Conservation (phyloP, 805 yeast species). For the Debaryomyces prosopidis region DNA sequence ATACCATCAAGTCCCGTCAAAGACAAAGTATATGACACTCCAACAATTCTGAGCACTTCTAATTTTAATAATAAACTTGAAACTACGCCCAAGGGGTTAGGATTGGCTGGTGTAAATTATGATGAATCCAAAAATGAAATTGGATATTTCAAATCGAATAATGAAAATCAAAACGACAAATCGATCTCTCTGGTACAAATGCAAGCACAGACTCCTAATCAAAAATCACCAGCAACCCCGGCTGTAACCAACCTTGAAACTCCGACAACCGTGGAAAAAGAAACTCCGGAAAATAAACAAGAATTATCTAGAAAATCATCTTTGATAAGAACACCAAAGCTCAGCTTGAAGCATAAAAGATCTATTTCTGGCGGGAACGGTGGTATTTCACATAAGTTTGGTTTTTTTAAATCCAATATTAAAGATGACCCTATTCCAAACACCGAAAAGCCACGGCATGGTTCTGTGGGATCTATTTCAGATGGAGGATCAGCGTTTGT, state of each 20-base stretch:
- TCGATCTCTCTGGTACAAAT: neutral
- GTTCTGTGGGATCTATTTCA: conserved; percentile 38
- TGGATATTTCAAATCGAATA: neutral
- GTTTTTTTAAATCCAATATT: conserved; percentile 28
- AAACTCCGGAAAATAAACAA: conserved; percentile 2
- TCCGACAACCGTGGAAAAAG: conserved; percentile 36
- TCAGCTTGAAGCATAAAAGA: conserved; percentile 40
- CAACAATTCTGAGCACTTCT: conserved; percentile 9
- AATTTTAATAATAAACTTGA: conserved; percentile 5
- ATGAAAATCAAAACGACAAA: neutral
- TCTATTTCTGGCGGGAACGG: conserved; percentile 38
- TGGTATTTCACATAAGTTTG: conserved; percentile 28
- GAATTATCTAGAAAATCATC: conserved; percentile 26
- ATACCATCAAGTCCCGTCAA: conserved; percentile 23
- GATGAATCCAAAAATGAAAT: conserved; percentile 7
- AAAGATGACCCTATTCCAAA: conserved; percentile 11
- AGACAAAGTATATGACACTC: conserved; percentile 9
- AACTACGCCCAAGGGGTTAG: conserved; percentile 33
- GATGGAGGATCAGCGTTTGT: conserved; percentile 33
- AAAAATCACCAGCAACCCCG: neutral
- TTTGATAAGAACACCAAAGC: conserved; percentile 29
- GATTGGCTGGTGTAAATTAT: conserved; percentile 37
- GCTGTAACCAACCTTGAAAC: conserved; percentile 16
- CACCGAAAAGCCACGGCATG: conserved; percentile 37
- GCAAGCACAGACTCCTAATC: conserved; percentile 4